Conservation (phyloP, 495 filamentous ascomycete species). For the Lentithecium fluviatile region DNA sequence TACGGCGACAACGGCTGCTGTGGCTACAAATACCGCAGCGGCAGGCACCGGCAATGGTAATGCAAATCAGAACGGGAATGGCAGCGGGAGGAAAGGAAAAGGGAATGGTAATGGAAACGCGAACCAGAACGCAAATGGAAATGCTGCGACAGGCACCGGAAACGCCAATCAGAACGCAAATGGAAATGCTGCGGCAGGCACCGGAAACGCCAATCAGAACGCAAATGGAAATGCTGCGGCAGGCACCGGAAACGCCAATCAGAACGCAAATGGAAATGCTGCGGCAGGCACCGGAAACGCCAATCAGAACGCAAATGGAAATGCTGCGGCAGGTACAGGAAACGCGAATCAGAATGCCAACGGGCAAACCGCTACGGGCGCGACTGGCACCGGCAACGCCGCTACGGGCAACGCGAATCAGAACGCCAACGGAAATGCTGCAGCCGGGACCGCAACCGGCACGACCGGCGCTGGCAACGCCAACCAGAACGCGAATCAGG, state of each 20-base stretch:
- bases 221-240: too few species aligned
- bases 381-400: too few species aligned
- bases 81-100: too few species aligned
- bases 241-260: too few species aligned
- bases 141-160: not conserved
- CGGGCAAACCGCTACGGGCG: too few species aligned
- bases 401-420: not conserved
- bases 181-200: not conserved
- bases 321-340: not conserved
- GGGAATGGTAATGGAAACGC: not conserved
- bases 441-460: too few species aligned
- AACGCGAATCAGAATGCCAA: not conserved
- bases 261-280: constrained; percentile 11
- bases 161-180: too few species aligned
- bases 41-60: constrained; percentile 2
- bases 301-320: not conserved
- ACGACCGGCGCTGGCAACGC: too few species aligned
- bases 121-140: not conserved
- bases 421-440: too few species aligned
- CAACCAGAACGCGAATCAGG: not conserved
- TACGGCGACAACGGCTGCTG: not conserved
- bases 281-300: too few species aligned
- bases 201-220: not conserved
- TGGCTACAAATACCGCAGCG: not conserved
- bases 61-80: not conserved